Evolutionary conservation across 345 rosid species (phyloP).

Genomic region (Cardiospermum halicacabum): DNA sequence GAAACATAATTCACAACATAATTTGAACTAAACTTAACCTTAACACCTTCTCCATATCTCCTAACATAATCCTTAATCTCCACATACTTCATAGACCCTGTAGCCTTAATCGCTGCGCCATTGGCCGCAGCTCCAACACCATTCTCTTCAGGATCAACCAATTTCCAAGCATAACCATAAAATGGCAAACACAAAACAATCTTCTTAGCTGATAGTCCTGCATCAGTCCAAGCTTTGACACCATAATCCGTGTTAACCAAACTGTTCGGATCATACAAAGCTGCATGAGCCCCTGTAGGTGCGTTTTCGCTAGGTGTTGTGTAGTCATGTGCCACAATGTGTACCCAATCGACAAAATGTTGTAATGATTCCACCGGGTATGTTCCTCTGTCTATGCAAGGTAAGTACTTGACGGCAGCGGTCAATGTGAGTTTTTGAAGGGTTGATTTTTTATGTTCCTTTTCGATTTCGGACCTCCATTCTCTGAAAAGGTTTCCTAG

Average conservation of each 20-base stretch:
- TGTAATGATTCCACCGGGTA: slow-evolving; percentile 22
- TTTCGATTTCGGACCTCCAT: neutral
- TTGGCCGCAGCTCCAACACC: slow-evolving; percentile 18
- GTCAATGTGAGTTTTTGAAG: slow-evolving; percentile 11
- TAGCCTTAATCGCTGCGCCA: neutral
- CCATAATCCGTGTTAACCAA: slow-evolving; percentile 11
- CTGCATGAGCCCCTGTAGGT: slow-evolving; percentile 17
- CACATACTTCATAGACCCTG: slow-evolving; percentile 29
- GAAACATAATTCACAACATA: slow-evolving; percentile 23
- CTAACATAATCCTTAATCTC: slow-evolving; percentile 11
- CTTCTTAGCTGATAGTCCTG: slow-evolving; percentile 15
- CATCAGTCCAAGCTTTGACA: neutral
- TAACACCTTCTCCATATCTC: slow-evolving; percentile 19
- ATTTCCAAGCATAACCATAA: slow-evolving; percentile 32
- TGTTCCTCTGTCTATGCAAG: neutral
- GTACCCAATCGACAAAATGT: slow-evolving; percentile 22
- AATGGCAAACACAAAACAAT: slow-evolving; percentile 26
- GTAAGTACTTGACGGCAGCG: slow-evolving; percentile 1
- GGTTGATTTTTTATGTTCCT: slow-evolving; percentile 7
- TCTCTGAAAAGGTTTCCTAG: neutral
- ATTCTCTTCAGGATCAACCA: neutral
- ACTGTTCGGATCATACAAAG: slow-evolving; percentile 19
- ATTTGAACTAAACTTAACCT: slow-evolving; percentile 18
- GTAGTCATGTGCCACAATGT: slow-evolving; percentile 14
- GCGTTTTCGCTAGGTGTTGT: slow-evolving; percentile 11